Conservation (phyloP, 495 filamentous ascomycete species). For the Penicillium pulvis region DNA sequence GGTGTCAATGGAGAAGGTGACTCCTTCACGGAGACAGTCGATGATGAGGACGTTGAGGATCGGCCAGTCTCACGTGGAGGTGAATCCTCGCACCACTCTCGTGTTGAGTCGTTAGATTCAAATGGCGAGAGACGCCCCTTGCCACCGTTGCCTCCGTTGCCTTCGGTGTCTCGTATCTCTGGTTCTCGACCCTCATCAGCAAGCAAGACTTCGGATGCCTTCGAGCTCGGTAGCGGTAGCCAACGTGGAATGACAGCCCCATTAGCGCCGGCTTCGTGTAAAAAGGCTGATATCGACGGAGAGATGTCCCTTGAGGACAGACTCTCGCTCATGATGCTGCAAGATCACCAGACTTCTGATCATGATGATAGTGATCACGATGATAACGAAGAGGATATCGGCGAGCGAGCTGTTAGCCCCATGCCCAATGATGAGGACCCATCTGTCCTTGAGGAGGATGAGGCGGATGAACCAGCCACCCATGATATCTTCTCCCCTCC, state of each 20-base stretch:
- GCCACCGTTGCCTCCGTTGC: constrained; percentile 75
- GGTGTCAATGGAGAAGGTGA: constrained; percentile 63
- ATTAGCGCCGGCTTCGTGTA: constrained; percentile 61
- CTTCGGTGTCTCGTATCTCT: constrained; percentile 47
- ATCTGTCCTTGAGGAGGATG: neutral
- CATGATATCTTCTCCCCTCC: constrained; percentile 52
- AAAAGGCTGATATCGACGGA: constrained; percentile 69
- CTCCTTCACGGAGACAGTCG: constrained; percentile 64
- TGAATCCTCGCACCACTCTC: constrained; percentile 37
- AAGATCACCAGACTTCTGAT: constrained; percentile 46
- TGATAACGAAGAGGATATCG: constrained; percentile 4
- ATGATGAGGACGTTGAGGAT: constrained; percentile 58
- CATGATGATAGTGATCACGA: constrained; percentile 16
- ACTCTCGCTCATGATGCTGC: constrained; percentile 78
- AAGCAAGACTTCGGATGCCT: constrained; percentile 57
- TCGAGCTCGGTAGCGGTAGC: constrained; percentile 61
- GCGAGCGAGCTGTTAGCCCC: constrained; percentile 4
- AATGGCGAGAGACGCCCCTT: constrained; percentile 74
- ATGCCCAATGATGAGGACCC: neutral
- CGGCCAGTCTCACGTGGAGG: constrained; percentile 43
- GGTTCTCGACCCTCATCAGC: constrained; percentile 47
- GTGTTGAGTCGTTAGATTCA: constrained; percentile 68
- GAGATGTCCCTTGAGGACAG: constrained; percentile 82
- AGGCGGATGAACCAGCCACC: neutral
- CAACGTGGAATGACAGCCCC: constrained; percentile 67